phyloP scores from a whole-genome alignment of 1,284 basidiomycete species.

The Psilocybe mexicana region DNA sequence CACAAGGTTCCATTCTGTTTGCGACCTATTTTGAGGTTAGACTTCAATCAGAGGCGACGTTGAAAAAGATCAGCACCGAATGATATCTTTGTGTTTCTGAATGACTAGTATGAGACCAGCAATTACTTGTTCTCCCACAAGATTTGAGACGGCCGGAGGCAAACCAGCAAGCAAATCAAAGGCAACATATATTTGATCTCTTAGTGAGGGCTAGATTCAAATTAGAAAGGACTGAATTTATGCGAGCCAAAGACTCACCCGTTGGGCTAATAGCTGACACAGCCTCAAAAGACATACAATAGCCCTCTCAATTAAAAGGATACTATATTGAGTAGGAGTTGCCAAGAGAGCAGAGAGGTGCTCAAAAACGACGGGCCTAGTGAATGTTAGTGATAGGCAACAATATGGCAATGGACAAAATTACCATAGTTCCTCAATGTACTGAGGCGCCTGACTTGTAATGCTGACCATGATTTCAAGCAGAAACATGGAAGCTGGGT shows the following conservation, averaged over 20 bases:
- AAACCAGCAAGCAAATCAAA: constrained; percentile 88
- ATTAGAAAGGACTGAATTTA: neutral
- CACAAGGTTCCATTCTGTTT: constrained; percentile 95
- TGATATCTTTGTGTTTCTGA: constrained; percentile 70
- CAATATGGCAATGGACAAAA: neutral
- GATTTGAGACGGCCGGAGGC: constrained; percentile 74
- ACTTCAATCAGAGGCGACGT: neutral
- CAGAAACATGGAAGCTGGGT: constrained; percentile 92
- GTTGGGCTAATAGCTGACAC: constrained; percentile 76
- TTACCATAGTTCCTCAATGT: constrained; percentile 87
- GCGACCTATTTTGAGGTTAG: constrained; percentile 53
- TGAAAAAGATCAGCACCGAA: constrained; percentile 50
- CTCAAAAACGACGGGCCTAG: constrained; percentile 90
- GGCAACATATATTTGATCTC: constrained; percentile 93
- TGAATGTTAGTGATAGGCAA: neutral
- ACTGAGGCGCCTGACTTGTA: constrained; percentile 70
- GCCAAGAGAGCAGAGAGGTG: constrained; percentile 84
- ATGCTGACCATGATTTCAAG: constrained; percentile 94
- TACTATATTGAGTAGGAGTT: constrained; percentile 80
- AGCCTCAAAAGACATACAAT: constrained; percentile 87
- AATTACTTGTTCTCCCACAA: constrained; percentile 89
- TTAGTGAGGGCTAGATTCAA: constrained; percentile 58
- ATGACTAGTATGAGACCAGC: constrained; percentile 82
- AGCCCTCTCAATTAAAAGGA: constrained; percentile 92
- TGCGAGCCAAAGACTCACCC: constrained; percentile 46